phyloP scores from a whole-genome alignment of 164 flowering plant genomes.

The Stephania japonica region DNA sequence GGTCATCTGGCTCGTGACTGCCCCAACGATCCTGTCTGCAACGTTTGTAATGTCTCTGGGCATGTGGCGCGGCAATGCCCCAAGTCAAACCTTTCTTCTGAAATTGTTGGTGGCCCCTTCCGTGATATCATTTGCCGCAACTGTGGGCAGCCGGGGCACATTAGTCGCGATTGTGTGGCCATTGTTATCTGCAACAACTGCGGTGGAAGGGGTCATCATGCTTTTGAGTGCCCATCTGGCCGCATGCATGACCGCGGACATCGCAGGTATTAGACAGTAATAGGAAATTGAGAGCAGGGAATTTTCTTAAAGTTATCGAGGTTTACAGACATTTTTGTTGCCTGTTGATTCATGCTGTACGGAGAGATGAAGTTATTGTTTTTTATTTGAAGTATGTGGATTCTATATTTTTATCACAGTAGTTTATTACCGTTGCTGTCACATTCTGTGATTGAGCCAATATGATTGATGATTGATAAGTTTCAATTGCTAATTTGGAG shows the following conservation, averaged over 20 bases:
- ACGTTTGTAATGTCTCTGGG: constrained; percentile 58
- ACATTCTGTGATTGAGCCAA: no score
- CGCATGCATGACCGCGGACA: constrained; percentile 26
- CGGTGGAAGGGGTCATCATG: constrained; percentile 46
- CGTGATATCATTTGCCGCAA: constrained; percentile 35
- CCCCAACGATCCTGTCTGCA: constrained; percentile 56
- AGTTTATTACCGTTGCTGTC: no score
- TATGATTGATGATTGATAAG: no score
- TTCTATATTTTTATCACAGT: no score
- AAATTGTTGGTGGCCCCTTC: constrained; percentile 27
- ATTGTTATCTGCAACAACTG: constrained; percentile 42
- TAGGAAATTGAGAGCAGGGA: not conserved
- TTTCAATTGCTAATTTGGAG: no score
- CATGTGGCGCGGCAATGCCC: constrained; percentile 87
- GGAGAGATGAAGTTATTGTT: not conserved
- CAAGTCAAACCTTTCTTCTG: constrained; percentile 28
- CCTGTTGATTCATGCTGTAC: not conserved
- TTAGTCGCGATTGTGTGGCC: constrained; percentile 37
- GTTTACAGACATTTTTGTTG: not conserved
- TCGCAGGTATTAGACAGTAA: constrained; percentile 23
- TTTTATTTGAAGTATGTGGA: not conserved
- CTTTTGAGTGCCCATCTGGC: constrained; percentile 43
- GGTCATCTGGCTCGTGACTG: constrained; percentile 63
- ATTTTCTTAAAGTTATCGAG: not conserved
- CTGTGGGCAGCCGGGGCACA: constrained; percentile 41